Percentiles rank a stretch among this genome's conserved stretches.
These are phyloP conservation scores for Balamuthia mandrillaris DNA, from an alignment of 208 protist species.

Conservation along the genomic window DNA sequence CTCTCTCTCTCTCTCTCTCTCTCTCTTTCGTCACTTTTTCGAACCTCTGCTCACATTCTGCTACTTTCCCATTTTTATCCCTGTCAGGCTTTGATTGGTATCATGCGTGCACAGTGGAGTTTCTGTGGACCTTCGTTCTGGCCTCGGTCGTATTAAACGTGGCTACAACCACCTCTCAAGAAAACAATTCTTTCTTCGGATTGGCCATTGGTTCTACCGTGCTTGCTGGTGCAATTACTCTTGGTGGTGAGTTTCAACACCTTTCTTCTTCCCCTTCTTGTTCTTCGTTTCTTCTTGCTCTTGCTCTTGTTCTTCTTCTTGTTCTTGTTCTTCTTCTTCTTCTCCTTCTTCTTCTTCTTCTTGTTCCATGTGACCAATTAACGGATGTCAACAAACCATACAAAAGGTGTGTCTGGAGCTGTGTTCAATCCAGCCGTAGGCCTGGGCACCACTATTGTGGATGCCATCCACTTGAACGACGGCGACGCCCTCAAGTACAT, in stretches of 20 bases:
- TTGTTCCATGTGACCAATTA: too few species aligned
- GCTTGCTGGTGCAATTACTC: neutral
- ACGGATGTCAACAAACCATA: too few species aligned
- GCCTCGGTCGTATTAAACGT: neutral
- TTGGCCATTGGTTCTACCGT: neutral
- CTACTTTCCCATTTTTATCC: too few species aligned
- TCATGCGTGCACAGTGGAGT: neutral
- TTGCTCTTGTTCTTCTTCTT: too few species aligned
- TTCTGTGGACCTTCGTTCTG: neutral
- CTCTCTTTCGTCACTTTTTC: too few species aligned
- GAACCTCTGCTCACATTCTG: too few species aligned
- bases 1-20: too few species aligned
- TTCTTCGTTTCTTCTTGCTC: neutral
- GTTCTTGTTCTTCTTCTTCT: too few species aligned
- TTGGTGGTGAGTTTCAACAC: neutral
- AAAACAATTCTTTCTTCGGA: neutral
- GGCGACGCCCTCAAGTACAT: neutral
- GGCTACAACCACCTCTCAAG: neutral
- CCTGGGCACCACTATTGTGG: neutral
- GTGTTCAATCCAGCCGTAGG: neutral
- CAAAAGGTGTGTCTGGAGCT: neutral
- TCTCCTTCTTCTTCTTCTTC: too few species aligned
- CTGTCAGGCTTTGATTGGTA: too few species aligned
- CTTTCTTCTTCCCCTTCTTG: neutral
- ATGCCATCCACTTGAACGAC: neutral